Evolutionary conservation across 106 monocot species (phyloP).

Genomic region (Platanthera zijinensis): DNA sequence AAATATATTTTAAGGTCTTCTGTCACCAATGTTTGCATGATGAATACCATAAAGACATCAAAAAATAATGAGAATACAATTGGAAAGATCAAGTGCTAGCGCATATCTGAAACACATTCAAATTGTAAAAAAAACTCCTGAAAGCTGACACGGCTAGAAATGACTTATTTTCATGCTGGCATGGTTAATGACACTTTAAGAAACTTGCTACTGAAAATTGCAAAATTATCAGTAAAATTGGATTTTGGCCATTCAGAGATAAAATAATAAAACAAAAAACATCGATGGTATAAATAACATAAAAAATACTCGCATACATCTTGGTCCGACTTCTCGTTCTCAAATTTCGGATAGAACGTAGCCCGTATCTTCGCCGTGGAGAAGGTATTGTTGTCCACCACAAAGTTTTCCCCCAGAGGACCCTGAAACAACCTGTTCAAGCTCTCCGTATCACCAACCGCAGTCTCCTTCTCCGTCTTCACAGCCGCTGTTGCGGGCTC

Average conservation of each 20-base stretch:
- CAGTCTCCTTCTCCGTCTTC: slow-evolving; percentile 3
- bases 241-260: not conserved
- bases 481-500: slow-evolving; percentile 2
- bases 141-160: too few species aligned
- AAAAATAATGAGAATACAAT: not conserved
- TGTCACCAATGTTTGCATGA: not conserved
- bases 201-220: too few species aligned
- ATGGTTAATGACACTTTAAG: too few species aligned
- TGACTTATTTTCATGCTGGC: not conserved
- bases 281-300: too few species aligned
- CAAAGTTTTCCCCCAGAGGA: slow-evolving; percentile 48
- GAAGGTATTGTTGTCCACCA: slow-evolving; percentile 55
- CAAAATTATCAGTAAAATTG: not conserved
- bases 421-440: slow-evolving; percentile 42
- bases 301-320: slow-evolving; percentile 42
- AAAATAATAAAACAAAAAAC: not conserved
- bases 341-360: slow-evolving; percentile 95
- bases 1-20: not conserved
- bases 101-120: not conserved
- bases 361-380: slow-evolving; percentile 69
- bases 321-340: slow-evolving; percentile 98
- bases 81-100: not conserved
- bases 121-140: too few species aligned
- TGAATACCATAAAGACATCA: not conserved
- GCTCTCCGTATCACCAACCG: not conserved